Conservation (phyloP, 1,284 basidiomycete species). For the Melampsora larici-populina region DNA sequence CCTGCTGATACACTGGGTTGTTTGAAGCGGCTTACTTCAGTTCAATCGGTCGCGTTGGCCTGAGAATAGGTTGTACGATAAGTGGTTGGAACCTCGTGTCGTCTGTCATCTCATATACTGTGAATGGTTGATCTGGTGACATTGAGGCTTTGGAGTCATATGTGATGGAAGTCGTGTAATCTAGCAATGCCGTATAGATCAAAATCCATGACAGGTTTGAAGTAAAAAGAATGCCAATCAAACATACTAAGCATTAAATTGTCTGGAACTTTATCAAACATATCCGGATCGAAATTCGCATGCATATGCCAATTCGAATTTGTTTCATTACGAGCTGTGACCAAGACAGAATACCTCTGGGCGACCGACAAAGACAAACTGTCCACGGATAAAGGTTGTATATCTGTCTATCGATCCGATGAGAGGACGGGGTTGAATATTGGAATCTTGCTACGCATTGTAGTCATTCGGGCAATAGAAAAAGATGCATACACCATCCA, state of each 20-base stretch:
- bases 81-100: conserved; percentile 21
- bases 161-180: conserved; percentile 67
- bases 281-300: conserved; percentile 75
- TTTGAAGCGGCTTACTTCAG: conserved; percentile 33
- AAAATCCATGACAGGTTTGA: neutral
- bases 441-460: no score
- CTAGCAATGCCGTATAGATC: conserved; percentile 11
- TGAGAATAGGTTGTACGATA: conserved; percentile 1
- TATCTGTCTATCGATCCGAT: conserved; percentile 57
- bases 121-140: conserved; percentile 54
- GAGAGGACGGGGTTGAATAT: neutral
- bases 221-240: neutral
- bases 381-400: conserved; percentile 68
- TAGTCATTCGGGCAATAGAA: neutral
- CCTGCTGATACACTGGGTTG: neutral
- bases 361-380: conserved; percentile 73
- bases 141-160: conserved; percentile 61
- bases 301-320: conserved; percentile 83
- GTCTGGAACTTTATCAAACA: conserved; percentile 78
- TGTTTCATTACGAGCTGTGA: conserved; percentile 76
- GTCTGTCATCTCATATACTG: conserved; percentile 12
- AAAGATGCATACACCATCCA: conserved; percentile 65
- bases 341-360: conserved; percentile 88
- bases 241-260: conserved; percentile 66
- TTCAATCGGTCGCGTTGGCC: conserved; percentile 29